Evolutionary conservation across 2,329 filamentous ascomycete species (phyloP).

Genomic region (Monilinia vaccinii-corymbosi): DNA sequence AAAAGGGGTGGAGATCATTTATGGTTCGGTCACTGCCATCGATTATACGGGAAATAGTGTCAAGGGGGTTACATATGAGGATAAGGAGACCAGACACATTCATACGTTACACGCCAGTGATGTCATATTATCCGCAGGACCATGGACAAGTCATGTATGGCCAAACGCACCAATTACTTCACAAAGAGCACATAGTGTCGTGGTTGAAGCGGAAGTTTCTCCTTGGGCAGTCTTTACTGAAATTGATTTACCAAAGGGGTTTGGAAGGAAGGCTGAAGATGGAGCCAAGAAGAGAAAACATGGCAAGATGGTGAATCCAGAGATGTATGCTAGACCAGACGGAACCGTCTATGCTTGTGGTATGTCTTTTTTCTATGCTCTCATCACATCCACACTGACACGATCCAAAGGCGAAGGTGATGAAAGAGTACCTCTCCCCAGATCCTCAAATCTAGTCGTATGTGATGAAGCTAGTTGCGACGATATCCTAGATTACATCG

Average conservation of each 20-base stretch:
- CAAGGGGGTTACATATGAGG: slow-evolving; percentile 54
- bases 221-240: slow-evolving; percentile 80
- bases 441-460: slow-evolving; percentile 64
- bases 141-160: slow-evolving; percentile 53
- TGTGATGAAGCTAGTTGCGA: slow-evolving; percentile 71
- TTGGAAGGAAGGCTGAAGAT: slow-evolving; percentile 41
- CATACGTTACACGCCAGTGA: slow-evolving; percentile 44
- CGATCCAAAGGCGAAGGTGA: slow-evolving; percentile 62
- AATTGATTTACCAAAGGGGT: slow-evolving; percentile 62
- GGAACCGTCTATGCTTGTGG: slow-evolving; percentile 91
- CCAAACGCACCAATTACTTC: slow-evolving; percentile 49
- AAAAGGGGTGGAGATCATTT: slow-evolving; percentile 56
- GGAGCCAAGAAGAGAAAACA: slow-evolving; percentile 43
- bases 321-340: slow-evolving; percentile 87
- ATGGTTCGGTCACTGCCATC: slow-evolving; percentile 62
- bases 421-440: slow-evolving; percentile 61
- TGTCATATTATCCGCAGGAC: slow-evolving; percentile 37
- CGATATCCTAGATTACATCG: slow-evolving; percentile 74
- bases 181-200: slow-evolving; percentile 55
- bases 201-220: slow-evolving; percentile 55
- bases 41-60: slow-evolving; percentile 52
- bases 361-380: slow-evolving; percentile 26
- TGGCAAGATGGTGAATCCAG: slow-evolving; percentile 64
- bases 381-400: not conserved
- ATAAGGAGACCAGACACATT: slow-evolving; percentile 40